Evolutionary conservation across 345 rosid genomes (phyloP).

Genomic region (Populus deltoides): DNA sequence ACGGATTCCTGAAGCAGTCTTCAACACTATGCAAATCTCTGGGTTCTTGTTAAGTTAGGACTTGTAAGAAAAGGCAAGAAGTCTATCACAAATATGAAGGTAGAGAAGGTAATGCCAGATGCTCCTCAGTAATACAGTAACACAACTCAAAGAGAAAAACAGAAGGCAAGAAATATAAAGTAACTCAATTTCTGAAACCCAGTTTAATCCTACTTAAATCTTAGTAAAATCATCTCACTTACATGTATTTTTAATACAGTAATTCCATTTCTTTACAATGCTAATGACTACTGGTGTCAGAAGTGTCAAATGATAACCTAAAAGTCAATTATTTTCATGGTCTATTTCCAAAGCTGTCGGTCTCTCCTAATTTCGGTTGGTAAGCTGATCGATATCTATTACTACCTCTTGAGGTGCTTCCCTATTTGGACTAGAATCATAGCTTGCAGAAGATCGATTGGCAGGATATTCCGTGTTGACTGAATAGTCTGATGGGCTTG

Average conservation of each 20-base stretch:
- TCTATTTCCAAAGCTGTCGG: not conserved
- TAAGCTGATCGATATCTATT: not conserved
- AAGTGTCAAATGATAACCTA: not conserved
- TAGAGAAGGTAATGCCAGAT: no score
- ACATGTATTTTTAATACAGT: not conserved
- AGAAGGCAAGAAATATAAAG: no score
- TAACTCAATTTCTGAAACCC: no score
- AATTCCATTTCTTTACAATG: not conserved
- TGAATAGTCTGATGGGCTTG: conserved; percentile 5
- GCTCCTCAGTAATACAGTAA: no score
- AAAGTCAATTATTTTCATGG: not conserved
- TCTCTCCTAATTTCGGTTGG: not conserved
- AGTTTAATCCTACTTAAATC: no score
- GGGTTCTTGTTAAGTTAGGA: no score
- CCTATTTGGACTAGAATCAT: not conserved
- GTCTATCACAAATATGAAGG: no score
- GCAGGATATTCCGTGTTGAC: not conserved
- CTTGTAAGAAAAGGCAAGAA: no score
- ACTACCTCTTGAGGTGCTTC: not conserved
- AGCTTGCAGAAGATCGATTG: not conserved
- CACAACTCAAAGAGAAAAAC: no score
- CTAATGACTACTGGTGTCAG: not conserved
- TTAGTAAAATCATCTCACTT: no score
- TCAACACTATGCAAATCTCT: no score
- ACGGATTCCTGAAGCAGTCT: no score